Conservation (phyloP, 768 basidiomycete species). For the Phylloporus sp. region DNA sequence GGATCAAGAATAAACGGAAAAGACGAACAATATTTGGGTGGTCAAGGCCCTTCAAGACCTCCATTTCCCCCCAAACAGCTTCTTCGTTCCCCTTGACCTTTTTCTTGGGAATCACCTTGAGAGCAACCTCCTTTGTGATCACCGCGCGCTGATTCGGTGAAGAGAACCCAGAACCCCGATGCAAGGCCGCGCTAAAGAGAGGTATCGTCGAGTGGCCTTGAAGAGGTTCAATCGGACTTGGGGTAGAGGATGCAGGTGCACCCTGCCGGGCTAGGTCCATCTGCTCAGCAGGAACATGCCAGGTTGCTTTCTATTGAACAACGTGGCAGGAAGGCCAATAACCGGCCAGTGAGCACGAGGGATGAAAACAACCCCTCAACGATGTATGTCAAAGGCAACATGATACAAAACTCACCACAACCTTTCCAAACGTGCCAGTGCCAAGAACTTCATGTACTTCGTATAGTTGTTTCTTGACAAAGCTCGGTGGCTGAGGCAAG, state of each 20-base stretch:
- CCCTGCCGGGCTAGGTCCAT: conserved; percentile 54
- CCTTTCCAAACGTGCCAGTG: conserved; percentile 86
- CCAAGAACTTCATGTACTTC: conserved; percentile 72
- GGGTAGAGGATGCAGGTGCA: conserved; percentile 40
- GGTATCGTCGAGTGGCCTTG: conserved; percentile 27
- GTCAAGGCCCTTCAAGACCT: conserved; percentile 82
- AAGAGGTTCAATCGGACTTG: conserved; percentile 18
- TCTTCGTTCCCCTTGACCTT: conserved; percentile 89
- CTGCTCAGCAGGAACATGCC: conserved; percentile 69
- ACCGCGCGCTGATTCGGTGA: conserved; percentile 29
- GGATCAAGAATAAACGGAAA: background rate
- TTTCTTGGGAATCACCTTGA: conserved; percentile 94
- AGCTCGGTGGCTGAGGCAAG: conserved; percentile 81
- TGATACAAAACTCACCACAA: conserved; percentile 55
- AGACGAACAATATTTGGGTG: conserved; percentile 84
- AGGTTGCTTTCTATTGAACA: conserved; percentile 57
- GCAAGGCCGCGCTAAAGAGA: conserved; percentile 26
- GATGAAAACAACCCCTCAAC: background rate
- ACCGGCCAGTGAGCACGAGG: background rate
- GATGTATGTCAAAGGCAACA: background rate
- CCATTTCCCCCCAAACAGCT: conserved; percentile 91
- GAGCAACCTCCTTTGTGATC: conserved; percentile 68
- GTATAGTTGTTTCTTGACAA: conserved; percentile 81
- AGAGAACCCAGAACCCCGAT: conserved; percentile 14
- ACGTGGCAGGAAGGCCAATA: conserved; percentile 1